Evolutionary conservation across 257 asterid genomes (phyloP), one percentile per base, ranked within the genome.

Genomic region (Solanum sejunctum): DNA sequence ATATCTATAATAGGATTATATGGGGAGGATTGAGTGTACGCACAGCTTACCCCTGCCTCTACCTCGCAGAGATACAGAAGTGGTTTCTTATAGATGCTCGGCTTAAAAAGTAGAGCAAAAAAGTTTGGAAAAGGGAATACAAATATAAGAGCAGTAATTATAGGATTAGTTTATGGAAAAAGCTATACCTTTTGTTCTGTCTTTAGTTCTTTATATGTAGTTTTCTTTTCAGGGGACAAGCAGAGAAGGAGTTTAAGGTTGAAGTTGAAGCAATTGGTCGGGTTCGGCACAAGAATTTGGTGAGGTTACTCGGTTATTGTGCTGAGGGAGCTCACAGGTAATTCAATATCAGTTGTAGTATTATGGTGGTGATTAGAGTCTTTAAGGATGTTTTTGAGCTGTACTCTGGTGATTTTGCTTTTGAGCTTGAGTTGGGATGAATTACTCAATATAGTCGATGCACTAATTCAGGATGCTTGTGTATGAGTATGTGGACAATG

Each of bases 271-370:
- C 93, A 47, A 95, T 95, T 79, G 98, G 98, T 60, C 96, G 97
- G 2, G 99, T 95, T 3, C 90, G 98, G 11, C 99, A 95, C 56
- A 95, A 95, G 94, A 94, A 95, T 88, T 88, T 95, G 90, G 99
- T 93, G 88, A 91, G 99, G 88, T 84, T 95, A 90, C 94, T 95
- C 32, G 99, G 99, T 81, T 95, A 95, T 58, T 94, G 99, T 82
- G 99, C 93, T 6, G 99, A 95, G 90, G 99, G 98, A 88, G 95
- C 94, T 86, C 98, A 95, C 84, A 95, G 99, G 97, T 93, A 91
- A 83, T 80, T 41, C 85, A 39, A 5, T 84, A 26, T 43, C 10
- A 52, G 26, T 77, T 77, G 52, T 51, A 8, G 47, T 43, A 52
- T 51, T 77, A 77, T 75, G 12, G 10, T 71, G 80, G 32, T 21